Base-by-base conservation (phyloP, 2,329 filamentous ascomycete species). In the Boeremia lycopersici region DNA sequence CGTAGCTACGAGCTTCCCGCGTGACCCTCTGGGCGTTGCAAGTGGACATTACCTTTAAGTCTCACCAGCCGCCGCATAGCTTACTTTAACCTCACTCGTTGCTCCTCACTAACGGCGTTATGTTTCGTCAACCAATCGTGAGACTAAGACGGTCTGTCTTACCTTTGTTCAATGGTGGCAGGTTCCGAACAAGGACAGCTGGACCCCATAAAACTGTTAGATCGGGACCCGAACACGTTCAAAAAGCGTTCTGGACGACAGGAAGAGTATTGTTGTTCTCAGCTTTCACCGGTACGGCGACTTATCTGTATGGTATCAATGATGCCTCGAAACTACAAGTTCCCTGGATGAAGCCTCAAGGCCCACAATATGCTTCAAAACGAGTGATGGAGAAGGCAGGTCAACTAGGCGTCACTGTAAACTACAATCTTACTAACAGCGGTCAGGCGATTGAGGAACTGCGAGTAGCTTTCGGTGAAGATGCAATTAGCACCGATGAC, bases 401-500 rank as follows among this genome's bases (percentile, higher is more conserved):
- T 46, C 49, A 12, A 10, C 5, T 11, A 23, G 2, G 10, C n/a
- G 1, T 8, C 23, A 10, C 4, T 29, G 15, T 9, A 15, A 9
- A 23, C 34, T 42, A 4, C 19, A 5, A 10, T 3, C 5, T 33
- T 25, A 47, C 53, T 64, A 6, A 67, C 12, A 10, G 19, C 17
- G 3, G n/a, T 8, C 51, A 85, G 81, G 84, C 84, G 6, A 83
- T 87, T 56, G 65, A 72, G 0, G 84, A 88, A 65, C 74, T 89
- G 13, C 77, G 79, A 48, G 53, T 59, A 31, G 57, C 63, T 0
- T 72, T 89, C 4, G 85, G 86, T 19, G 77, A 85, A 34, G 85
- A 87, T 47, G 73, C 80, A 1, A 82, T 90, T 43, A 86, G 80
- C 63, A 85, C 83, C 11, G 87, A 90, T 63, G 78, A 84, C 38